Evolutionary conservation across 176 grass and related monocot species (phyloP).

Genomic region (Oryza brachyantha): DNA sequence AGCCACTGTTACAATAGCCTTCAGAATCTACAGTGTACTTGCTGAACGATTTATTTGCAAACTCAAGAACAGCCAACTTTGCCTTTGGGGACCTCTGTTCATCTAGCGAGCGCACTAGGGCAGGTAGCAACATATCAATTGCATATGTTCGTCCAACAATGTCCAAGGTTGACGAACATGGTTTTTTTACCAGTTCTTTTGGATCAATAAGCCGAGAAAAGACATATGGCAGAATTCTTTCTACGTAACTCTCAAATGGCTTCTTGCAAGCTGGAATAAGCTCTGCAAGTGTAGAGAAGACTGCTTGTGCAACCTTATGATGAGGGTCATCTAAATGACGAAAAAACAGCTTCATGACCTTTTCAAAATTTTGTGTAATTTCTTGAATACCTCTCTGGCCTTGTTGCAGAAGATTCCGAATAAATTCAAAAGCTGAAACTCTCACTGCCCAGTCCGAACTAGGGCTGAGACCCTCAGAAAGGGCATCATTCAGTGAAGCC

Average conservation of each 20-base stretch:
- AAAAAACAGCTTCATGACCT: conserved; percentile 99
- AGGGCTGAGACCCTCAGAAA: conserved; percentile 89
- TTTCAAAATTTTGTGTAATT: conserved; percentile 92
- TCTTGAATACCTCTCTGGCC: conserved; percentile 83
- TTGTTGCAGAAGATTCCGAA: conserved; percentile 79
- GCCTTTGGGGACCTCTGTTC: conserved; percentile 95
- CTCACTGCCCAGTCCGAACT: conserved; percentile 85
- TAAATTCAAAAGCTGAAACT: conserved; percentile 95
- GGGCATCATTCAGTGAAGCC: conserved; percentile 80
- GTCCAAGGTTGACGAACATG: conserved; percentile 73
- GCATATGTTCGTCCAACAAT: conserved; percentile 81
- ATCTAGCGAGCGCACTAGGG: conserved; percentile 86
- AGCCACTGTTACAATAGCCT: conserved; percentile 84
- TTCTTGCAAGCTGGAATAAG: conserved; percentile 97
- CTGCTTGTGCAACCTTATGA: conserved; percentile 94
- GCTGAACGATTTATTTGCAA: conserved; percentile 84
- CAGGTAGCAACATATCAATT: conserved; percentile 93
- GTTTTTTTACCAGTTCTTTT: conserved; percentile 94
- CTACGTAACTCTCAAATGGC: conserved; percentile 81
- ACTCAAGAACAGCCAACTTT: conserved; percentile 94
- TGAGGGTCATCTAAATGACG: conserved; percentile 97
- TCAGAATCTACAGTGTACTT: conserved; percentile 83
- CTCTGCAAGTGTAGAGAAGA: conserved; percentile 82
- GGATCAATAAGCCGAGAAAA: conserved; percentile 93
- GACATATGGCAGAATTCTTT: conserved; percentile 84